A percentile compares a stretch with the other conserved stretches of the same genome.
phyloP scores from a whole-genome alignment of 768 basidiomycete genomes.

The Boletellus emodensis region DNA sequence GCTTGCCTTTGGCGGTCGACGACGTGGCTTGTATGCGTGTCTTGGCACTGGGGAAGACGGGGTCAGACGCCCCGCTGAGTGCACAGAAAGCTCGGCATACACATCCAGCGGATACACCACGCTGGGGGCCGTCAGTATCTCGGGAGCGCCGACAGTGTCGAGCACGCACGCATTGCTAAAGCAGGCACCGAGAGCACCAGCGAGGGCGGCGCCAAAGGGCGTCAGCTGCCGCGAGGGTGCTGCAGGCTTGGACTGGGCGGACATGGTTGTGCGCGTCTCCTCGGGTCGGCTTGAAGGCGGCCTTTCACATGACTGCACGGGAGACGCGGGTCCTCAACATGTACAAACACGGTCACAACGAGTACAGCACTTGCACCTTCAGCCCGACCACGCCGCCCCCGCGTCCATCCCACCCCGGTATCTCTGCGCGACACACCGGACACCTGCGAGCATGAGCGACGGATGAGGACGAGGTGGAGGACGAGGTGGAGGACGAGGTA shows the following conservation, averaged over 20 bases:
- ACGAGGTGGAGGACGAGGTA: background rate
- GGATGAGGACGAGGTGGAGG: too few species aligned
- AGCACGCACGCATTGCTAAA: conserved; percentile 84
- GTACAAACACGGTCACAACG: conserved; percentile 22
- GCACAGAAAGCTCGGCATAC: conserved; percentile 33
- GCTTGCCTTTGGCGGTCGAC: conserved; percentile 48
- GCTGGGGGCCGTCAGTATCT: conserved; percentile 37
- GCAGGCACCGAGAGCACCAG: conserved; percentile 90
- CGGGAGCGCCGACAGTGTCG: background rate
- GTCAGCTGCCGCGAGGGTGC: conserved; percentile 67
- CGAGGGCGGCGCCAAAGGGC: conserved; percentile 84
- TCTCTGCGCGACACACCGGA: conserved; percentile 65
- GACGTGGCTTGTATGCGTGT: conserved; percentile 88
- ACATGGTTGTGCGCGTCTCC: conserved; percentile 29
- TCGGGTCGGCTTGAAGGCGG: background rate
- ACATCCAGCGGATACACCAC: conserved; percentile 95
- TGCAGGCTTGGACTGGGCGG: conserved; percentile 42
- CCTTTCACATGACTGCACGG: conserved; percentile 8
- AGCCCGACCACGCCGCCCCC: conserved; percentile 67
- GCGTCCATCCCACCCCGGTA: conserved; percentile 67
- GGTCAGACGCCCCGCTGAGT: background rate
- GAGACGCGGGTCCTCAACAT: conserved; percentile 16
- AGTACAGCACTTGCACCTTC: conserved; percentile 36
- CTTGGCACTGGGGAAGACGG: conserved; percentile 63
- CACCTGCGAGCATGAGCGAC: conserved; percentile 38